Percentiles rank a stretch among this genome's conserved stretches.
Evolutionary conservation across 768 basidiomycete species (phyloP).

Genomic region (Coprinellus micaceus): DNA sequence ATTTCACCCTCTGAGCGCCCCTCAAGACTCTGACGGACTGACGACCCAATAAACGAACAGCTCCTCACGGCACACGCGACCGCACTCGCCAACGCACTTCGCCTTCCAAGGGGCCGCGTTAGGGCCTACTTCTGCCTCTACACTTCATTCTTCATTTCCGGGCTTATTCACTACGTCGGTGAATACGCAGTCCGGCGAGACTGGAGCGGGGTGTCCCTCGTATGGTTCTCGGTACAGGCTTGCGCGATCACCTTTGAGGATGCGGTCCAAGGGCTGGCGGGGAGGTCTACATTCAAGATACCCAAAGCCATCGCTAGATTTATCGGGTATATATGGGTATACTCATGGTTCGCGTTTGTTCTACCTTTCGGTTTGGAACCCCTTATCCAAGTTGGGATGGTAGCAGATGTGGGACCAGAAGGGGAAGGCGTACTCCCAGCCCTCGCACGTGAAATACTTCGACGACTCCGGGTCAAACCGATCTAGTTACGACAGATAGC

Average conservation of each 20-base stretch:
- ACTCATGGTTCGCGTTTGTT: conserved; percentile 1
- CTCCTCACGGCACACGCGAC: conserved; percentile 21
- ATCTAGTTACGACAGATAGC: no score
- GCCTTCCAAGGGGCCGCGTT: conserved; percentile 21
- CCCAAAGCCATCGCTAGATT: background rate
- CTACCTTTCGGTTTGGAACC: conserved; percentile 1
- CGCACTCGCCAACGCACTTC: conserved; percentile 23
- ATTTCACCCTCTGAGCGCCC: background rate
- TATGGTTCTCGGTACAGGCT: conserved; percentile 24
- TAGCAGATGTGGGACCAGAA: background rate
- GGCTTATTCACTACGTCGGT: conserved; percentile 28
- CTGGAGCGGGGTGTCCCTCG: conserved; percentile 11
- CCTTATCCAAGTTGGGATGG: background rate
- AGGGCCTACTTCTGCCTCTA: conserved; percentile 30
- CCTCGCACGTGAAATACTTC: background rate
- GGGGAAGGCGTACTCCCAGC: background rate
- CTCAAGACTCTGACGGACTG: no score
- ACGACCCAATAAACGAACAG: no score
- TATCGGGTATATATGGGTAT: conserved; percentile 5
- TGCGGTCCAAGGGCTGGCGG: conserved; percentile 15
- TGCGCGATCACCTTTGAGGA: conserved; percentile 34
- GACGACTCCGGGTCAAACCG: background rate
- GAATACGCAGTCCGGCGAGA: conserved; percentile 24
- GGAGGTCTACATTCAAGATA: background rate
- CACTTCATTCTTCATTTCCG: conserved; percentile 32